phyloP scores from a whole-genome alignment of 257 asterid genomes.

The Nicotiana obtusifolia region DNA sequence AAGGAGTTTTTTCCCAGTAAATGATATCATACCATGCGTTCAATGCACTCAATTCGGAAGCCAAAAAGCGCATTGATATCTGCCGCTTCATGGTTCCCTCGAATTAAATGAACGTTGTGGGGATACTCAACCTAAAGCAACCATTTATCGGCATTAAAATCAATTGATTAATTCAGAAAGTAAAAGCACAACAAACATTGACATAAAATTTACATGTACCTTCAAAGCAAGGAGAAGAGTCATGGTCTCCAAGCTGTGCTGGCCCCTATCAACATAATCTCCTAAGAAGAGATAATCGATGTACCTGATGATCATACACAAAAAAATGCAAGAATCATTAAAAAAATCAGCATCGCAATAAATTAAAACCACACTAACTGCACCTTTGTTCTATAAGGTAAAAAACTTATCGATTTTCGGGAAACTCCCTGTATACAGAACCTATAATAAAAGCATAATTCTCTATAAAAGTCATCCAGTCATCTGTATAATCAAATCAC shows the following conservation, averaged over 20 bases:
- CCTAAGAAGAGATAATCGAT: slow-evolving; percentile 97
- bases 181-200: slow-evolving; percentile 9
- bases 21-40: slow-evolving; percentile 73
- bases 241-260: slow-evolving; percentile 94
- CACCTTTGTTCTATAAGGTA: too few relatives aligned
- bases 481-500: too few relatives aligned
- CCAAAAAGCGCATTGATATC: slow-evolving; percentile 99
- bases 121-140: slow-evolving; percentile 76
- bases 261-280: slow-evolving; percentile 99
- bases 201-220: slow-evolving; percentile 43
- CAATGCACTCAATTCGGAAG: slow-evolving; percentile 97
- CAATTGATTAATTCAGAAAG: slow-evolving; percentile 6
- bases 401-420: too few relatives aligned
- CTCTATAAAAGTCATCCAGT: too few relatives aligned
- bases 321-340: neutral
- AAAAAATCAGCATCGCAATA: neutral
- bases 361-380: too few relatives aligned
- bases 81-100: slow-evolving; percentile 99
- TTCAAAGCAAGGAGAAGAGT: slow-evolving; percentile 93
- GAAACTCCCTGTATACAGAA: too few relatives aligned
- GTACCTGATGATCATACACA: slow-evolving; percentile 51
- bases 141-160: slow-evolving; percentile 10
- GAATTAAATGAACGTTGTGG: slow-evolving; percentile 81
- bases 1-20: neutral
- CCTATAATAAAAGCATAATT: too few relatives aligned